Evolutionary conservation across 2,329 filamentous ascomycete genomes (phyloP).

Genomic region (Diaporthe sp.): DNA sequence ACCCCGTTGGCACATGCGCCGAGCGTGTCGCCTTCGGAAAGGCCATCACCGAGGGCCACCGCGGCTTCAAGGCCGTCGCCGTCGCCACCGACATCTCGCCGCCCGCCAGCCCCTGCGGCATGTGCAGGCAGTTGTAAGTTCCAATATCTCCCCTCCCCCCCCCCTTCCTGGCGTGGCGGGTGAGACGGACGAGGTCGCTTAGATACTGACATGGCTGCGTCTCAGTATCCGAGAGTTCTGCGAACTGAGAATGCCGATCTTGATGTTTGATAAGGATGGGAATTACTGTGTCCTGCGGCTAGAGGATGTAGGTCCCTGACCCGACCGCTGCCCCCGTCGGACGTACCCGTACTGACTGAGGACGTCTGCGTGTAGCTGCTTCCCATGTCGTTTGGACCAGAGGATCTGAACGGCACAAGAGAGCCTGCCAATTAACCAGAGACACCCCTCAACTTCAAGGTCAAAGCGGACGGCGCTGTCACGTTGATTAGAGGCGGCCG

Average conservation of each 20-base stretch:
- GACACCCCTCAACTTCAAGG: too few species aligned
- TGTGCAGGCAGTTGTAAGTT: conserved; percentile 91
- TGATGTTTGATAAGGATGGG: conserved; percentile 92
- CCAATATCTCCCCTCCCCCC: background rate
- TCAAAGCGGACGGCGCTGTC: background rate
- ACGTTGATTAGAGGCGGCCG: background rate
- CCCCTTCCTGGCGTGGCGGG: too few species aligned
- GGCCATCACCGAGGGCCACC: conserved; percentile 75
- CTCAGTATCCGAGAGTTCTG: conserved; percentile 83
- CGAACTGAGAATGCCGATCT: conserved; percentile 76
- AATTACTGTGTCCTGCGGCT: conserved; percentile 79
- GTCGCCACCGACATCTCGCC: conserved; percentile 84
- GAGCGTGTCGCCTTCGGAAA: conserved; percentile 91
- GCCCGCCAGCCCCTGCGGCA: conserved; percentile 86
- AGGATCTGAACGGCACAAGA: conserved; percentile 37
- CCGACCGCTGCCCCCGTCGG: background rate
- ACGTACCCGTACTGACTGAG: conserved; percentile 27
- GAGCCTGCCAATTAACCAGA: conserved; percentile 11
- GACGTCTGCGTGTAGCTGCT: conserved; percentile 64
- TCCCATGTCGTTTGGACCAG: conserved; percentile 55
- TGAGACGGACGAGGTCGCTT: background rate
- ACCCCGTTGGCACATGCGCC: conserved; percentile 95
- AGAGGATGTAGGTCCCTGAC: conserved; percentile 67
- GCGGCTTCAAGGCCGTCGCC: conserved; percentile 80
- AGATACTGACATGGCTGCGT: conserved; percentile 35